Conservation (phyloP, 495 filamentous ascomycete genomes). For the Podospora pseudocomata region DNA sequence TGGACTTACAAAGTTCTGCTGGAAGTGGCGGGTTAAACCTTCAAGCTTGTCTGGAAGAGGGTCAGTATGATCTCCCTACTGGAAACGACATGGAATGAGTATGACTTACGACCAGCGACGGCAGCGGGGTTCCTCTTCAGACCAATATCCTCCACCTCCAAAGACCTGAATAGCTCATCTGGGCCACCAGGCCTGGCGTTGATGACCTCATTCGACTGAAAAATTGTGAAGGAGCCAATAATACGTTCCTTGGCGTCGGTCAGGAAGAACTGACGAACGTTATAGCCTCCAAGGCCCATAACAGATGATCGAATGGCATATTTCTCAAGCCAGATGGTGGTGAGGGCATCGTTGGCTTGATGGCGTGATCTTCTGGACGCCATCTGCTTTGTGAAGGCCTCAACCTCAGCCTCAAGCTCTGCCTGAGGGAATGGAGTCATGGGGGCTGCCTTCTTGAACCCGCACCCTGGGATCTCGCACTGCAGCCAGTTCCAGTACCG, state of each 20-base stretch:
- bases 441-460: constrained; percentile 35
- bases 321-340: constrained; percentile 10
- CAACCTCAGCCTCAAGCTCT: constrained; percentile 16
- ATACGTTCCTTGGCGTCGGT: constrained; percentile 25
- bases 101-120: constrained; percentile 25
- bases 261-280: constrained; percentile 33
- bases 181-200: constrained; percentile 53
- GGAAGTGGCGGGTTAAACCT: constrained; percentile 62
- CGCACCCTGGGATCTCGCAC: constrained; percentile 54
- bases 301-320: constrained; percentile 9
- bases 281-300: constrained; percentile 24
- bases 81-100: too few relatives aligned
- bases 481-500: constrained; percentile 61
- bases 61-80: constrained; percentile 2
- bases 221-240: constrained; percentile 60
- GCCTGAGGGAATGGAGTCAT: constrained; percentile 38
- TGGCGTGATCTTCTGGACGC: not conserved
- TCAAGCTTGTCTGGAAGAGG: constrained; percentile 32
- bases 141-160: constrained; percentile 58
- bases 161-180: constrained; percentile 57
- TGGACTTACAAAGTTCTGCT: constrained; percentile 63
- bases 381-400: constrained; percentile 3
- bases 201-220: constrained; percentile 52
- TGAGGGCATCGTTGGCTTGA: constrained; percentile 1
- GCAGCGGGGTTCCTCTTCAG: constrained; percentile 53